Evolutionary conservation across 2,329 filamentous ascomycete genomes (phyloP).

Genomic region (Fonsecaea nubica): DNA sequence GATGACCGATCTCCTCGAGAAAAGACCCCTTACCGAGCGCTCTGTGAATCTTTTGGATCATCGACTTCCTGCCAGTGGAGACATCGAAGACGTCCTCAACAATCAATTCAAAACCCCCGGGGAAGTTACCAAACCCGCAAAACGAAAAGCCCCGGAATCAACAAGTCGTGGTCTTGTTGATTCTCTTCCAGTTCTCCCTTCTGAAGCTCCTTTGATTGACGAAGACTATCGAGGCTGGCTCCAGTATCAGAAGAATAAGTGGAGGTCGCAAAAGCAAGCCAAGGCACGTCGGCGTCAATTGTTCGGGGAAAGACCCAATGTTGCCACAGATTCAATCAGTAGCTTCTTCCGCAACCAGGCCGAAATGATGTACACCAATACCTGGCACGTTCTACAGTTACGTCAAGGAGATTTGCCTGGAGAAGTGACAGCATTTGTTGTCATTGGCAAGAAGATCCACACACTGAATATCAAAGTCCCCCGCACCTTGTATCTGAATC

Average conservation of each 20-base stretch:
- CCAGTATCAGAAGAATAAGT: constrained; percentile 96
- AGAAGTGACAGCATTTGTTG: constrained; percentile 83
- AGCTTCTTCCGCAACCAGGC: constrained; percentile 89
- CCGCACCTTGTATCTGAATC: constrained; percentile 86
- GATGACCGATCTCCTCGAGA: constrained; percentile 86
- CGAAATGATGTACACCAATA: constrained; percentile 85
- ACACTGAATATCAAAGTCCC: constrained; percentile 86
- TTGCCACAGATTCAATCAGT: constrained; percentile 67
- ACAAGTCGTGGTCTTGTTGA: constrained; percentile 65
- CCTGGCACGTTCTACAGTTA: constrained; percentile 93
- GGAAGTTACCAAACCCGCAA: constrained; percentile 67
- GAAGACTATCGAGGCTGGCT: constrained; percentile 89
- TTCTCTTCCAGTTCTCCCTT: constrained; percentile 81
- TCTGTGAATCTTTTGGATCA: constrained; percentile 63
- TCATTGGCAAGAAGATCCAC: constrained; percentile 94
- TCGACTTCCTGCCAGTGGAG: constrained; percentile 62
- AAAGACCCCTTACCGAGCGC: constrained; percentile 58
- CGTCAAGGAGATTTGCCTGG: constrained; percentile 82
- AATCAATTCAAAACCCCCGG: constrained; percentile 71
- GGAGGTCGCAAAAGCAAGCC: constrained; percentile 95
- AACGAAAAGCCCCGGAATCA: constrained; percentile 71
- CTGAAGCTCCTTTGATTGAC: constrained; percentile 80
- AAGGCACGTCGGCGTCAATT: constrained; percentile 83
- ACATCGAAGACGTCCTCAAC: constrained; percentile 82
- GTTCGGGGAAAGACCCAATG: constrained; percentile 80